Base-by-base conservation (phyloP, 805 yeast species). In the Ogataea trehaloabstinens region DNA sequence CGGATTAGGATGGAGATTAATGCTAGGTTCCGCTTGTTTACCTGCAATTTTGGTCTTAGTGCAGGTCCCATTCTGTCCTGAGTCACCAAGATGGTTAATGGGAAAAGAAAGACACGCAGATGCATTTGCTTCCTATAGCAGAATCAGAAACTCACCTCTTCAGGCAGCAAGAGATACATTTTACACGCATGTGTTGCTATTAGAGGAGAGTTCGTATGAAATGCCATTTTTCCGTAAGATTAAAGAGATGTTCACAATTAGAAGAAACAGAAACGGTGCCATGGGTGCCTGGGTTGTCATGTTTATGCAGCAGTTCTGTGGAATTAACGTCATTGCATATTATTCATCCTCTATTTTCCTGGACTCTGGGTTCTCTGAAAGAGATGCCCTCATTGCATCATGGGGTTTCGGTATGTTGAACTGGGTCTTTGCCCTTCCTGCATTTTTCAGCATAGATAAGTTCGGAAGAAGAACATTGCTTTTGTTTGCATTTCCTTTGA, bases 261-360 rank as follows among this genome's bases (percentile, higher is more conserved):
- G 93, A 61, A 78, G 96, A 69, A 85, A 85, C 61, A 76, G 95
- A 64, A 83, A 87, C 56, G 95, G 93, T 37, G 78, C 86, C 6
- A 51, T 82, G 40, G 95, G 86, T 39, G 78, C 95, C 3, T 82
- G 83, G 75, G 73, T 86, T 47, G 87, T 81, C 43, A 87, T 88
- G 79, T 84, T 86, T 56, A 82, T 83, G 87, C 95, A 87, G 67
- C 95, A 87, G 60, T 84, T 86, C 66, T 87, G 95, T 64, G 95
- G 95, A 51, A 78, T 87, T 60, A 87, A 87, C 55, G 91, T 86
- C 37, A 85, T 87, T 63, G 91, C 95, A 15, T 84, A 85, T 64
- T 87, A 85, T 62, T 83, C 91, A 1, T 81, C 93, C 0, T 71
- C 84, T 7, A 86, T 87, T 41, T 87, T 87, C 64, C 61, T 72